Conservation (phyloP, 139 green algal genomes). For the Coelastrella sp. region DNA sequence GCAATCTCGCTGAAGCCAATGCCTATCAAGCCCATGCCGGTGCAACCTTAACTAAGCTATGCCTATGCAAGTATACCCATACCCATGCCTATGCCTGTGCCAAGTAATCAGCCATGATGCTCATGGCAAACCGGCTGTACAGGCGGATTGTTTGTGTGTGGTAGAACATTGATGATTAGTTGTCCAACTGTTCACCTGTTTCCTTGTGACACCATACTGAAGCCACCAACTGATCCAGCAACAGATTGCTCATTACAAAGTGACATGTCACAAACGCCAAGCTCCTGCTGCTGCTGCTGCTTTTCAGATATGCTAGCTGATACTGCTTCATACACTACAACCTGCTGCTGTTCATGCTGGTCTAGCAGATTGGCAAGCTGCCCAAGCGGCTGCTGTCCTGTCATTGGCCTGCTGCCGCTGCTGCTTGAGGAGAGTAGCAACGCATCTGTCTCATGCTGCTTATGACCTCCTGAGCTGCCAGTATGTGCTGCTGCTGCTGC, state of each 20-base stretch:
- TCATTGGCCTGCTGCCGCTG: neutral
- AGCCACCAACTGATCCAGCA: conserved; percentile 18
- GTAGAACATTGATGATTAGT: too few species aligned
- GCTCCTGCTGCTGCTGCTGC: conserved; percentile 38
- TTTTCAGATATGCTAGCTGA: too few species aligned
- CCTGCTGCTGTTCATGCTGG: neutral
- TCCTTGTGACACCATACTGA: conserved; percentile 1
- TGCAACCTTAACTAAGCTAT: too few species aligned
- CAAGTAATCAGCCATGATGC: too few species aligned
- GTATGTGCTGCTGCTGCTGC: neutral
- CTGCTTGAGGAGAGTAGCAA: neutral
- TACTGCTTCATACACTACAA: too few species aligned
- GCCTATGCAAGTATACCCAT: too few species aligned
- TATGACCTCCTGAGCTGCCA: neutral
- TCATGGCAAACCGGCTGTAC: too few species aligned
- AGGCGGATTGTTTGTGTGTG: too few species aligned
- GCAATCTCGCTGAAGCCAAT: too few species aligned
- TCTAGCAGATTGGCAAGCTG: neutral
- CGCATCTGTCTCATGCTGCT: neutral
- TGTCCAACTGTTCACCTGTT: too few species aligned
- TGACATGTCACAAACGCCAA: neutral
- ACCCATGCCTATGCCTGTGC: too few species aligned
- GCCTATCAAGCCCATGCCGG: too few species aligned
- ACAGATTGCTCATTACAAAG: conserved; percentile 9
- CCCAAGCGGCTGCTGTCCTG: neutral